Evolutionary conservation across 2,329 filamentous ascomycete genomes (phyloP).

Genomic region (Calcarisporium arbuscula): DNA sequence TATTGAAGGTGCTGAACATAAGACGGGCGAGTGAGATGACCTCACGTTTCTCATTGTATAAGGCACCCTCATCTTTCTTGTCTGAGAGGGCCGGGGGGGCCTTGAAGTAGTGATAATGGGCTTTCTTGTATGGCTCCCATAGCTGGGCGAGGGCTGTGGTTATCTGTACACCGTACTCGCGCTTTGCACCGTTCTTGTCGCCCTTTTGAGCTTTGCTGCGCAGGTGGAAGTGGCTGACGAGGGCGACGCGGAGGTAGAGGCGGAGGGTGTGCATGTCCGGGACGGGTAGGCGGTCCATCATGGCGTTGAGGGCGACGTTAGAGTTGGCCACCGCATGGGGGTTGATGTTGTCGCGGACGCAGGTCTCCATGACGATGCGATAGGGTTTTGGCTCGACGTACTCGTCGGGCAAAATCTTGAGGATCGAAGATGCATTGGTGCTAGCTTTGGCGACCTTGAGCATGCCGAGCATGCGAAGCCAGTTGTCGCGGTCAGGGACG

Average conservation of each 20-base stretch:
- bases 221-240: conserved; percentile 38
- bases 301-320: conserved; percentile 56
- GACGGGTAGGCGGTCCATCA: conserved; percentile 36
- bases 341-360: conserved; percentile 72
- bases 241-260: conserved; percentile 50
- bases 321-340: conserved; percentile 60
- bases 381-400: conserved; percentile 50
- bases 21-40: conserved; percentile 37
- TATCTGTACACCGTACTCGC: conserved; percentile 44
- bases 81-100: conserved; percentile 14
- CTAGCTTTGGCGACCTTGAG: conserved; percentile 63
- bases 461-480: conserved; percentile 60
- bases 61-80: conserved; percentile 16
- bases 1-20: conserved; percentile 40
- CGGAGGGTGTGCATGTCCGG: conserved; percentile 47
- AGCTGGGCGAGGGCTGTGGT: conserved; percentile 42
- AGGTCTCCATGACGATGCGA: conserved; percentile 66
- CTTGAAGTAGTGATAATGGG: conserved; percentile 30
- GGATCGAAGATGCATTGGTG: conserved; percentile 49
- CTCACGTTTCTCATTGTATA: conserved; percentile 32
- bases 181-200: conserved; percentile 28
- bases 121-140: conserved; percentile 40
- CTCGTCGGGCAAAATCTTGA: conserved; percentile 46
- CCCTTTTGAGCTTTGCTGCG: conserved; percentile 23
- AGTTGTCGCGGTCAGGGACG: conserved; percentile 65